Conservation (phyloP, 768 basidiomycete genomes). For the Tephrocybe sp. region DNA sequence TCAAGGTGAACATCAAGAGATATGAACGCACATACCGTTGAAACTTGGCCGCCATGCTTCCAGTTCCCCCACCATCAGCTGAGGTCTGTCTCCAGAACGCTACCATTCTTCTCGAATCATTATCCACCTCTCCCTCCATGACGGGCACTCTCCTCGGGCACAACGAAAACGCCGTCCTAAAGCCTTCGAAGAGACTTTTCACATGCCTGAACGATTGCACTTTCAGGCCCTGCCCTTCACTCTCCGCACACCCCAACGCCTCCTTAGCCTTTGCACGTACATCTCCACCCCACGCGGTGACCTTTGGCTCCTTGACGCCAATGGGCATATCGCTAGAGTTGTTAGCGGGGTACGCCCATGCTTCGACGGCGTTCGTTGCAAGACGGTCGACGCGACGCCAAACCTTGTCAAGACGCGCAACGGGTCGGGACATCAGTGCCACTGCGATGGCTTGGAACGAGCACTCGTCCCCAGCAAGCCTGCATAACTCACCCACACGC, state of each 20-base stretch:
- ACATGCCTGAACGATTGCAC: conserved; percentile 41
- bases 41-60: conserved; percentile 54
- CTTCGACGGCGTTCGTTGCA: conserved; percentile 57
- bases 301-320: conserved; percentile 42
- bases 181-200: conserved; percentile 48
- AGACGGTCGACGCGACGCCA: conserved; percentile 75
- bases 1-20: not conserved
- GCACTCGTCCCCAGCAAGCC: conserved; percentile 74
- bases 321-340: conserved; percentile 28
- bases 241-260: conserved; percentile 45
- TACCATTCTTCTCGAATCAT: conserved; percentile 51
- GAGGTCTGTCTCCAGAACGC: conserved; percentile 58
- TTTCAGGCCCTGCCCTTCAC: conserved; percentile 34
- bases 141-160: conserved; percentile 45
- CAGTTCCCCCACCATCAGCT: conserved; percentile 35
- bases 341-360: conserved; percentile 54
- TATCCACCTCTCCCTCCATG: conserved; percentile 37
- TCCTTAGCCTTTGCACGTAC: conserved; percentile 44
- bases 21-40: conserved; percentile 48
- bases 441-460: conserved; percentile 75
- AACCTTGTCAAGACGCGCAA: conserved; percentile 75
- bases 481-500: conserved; percentile 69
- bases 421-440: conserved; percentile 70
- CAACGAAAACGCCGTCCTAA: conserved; percentile 49
- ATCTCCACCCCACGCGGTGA: conserved; percentile 74